A percentile compares a stretch with the other conserved stretches of the same genome.
phyloP scores from a whole-genome alignment of 495 filamentous ascomycete genomes.

The Annulohypoxylon stygium region DNA sequence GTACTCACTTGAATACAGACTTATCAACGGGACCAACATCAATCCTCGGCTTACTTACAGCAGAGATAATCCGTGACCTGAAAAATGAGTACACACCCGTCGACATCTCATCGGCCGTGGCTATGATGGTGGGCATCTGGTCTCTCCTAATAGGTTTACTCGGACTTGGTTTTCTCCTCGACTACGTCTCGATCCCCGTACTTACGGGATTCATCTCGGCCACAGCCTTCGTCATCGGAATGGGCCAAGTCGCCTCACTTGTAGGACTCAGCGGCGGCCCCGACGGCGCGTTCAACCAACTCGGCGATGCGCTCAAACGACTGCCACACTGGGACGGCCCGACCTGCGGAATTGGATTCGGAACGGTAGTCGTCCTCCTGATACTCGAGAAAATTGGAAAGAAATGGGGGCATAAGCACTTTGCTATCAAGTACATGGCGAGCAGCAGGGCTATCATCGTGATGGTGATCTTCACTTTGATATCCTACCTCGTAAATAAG shows the following conservation, averaged over 20 bases:
- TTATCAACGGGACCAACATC: slow-evolving; percentile 66
- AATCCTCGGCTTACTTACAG: slow-evolving; percentile 63
- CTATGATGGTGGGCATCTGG: slow-evolving; percentile 66
- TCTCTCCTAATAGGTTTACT: slow-evolving; percentile 63
- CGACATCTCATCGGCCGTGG: slow-evolving; percentile 63
- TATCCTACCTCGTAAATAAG: slow-evolving; percentile 63
- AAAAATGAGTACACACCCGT: slow-evolving; percentile 54
- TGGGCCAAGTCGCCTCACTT: slow-evolving; percentile 61
- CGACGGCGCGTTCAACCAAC: slow-evolving; percentile 56
- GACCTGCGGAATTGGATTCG: slow-evolving; percentile 62
- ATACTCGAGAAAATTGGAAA: slow-evolving; percentile 61
- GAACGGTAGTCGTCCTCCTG: slow-evolving; percentile 58
- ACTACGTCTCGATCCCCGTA: slow-evolving; percentile 65
- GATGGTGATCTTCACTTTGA: slow-evolving; percentile 61
- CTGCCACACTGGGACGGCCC: slow-evolving; percentile 58
- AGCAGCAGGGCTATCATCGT: slow-evolving; percentile 62
- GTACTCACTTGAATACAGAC: slow-evolving; percentile 49
- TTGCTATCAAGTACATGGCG: slow-evolving; percentile 58
- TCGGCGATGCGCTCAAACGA: slow-evolving; percentile 58
- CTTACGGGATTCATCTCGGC: slow-evolving; percentile 66
- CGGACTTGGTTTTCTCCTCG: slow-evolving; percentile 65
- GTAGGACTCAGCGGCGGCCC: slow-evolving; percentile 59
- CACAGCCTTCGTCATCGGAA: slow-evolving; percentile 63
- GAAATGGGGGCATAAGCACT: slow-evolving; percentile 61
- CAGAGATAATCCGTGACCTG: slow-evolving; percentile 61